phyloP scores from a whole-genome alignment of 179 eudicot genomes.

The Drosera spatulata region DNA sequence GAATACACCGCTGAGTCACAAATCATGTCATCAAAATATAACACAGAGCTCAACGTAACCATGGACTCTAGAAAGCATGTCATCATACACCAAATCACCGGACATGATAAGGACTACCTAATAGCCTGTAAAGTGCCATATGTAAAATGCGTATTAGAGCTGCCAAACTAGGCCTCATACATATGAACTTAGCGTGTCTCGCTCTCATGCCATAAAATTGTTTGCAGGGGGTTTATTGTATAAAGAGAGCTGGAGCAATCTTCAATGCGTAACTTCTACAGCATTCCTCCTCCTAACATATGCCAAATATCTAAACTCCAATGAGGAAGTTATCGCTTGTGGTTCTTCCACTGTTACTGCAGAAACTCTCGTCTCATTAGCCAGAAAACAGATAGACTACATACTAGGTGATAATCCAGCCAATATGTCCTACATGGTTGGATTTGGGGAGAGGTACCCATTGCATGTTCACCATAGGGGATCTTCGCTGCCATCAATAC shows the following conservation, averaged over 20 bases:
- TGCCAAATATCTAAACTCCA: constrained; percentile 53
- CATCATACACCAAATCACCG: no score
- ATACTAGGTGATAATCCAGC: constrained; percentile 69
- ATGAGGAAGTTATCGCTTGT: constrained; percentile 32
- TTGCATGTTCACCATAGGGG: constrained; percentile 67
- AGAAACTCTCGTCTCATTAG: constrained; percentile 41
- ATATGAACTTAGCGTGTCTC: no score
- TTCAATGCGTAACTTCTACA: constrained; percentile 74
- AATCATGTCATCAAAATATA: no score
- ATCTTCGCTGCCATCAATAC: constrained; percentile 63
- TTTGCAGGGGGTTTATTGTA: constrained; percentile 67
- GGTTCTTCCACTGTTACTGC: constrained; percentile 39
- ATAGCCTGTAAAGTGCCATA: no score
- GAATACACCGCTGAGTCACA: no score
- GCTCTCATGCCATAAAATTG: background rate
- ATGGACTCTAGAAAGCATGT: no score
- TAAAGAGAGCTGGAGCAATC: constrained; percentile 70
- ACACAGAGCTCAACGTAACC: no score
- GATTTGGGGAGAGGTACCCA: constrained; percentile 66
- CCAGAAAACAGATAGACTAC: constrained; percentile 78
- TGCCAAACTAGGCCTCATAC: no score
- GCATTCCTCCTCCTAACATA: constrained; percentile 63
- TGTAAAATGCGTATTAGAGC: no score
- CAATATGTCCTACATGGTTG: constrained; percentile 82
- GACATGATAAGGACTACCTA: no score